Evolutionary conservation across 352 stramenopile species (phyloP), one percentile per base, ranked within the genome.

Genomic region (Globisporangium sylvaticum): DNA sequence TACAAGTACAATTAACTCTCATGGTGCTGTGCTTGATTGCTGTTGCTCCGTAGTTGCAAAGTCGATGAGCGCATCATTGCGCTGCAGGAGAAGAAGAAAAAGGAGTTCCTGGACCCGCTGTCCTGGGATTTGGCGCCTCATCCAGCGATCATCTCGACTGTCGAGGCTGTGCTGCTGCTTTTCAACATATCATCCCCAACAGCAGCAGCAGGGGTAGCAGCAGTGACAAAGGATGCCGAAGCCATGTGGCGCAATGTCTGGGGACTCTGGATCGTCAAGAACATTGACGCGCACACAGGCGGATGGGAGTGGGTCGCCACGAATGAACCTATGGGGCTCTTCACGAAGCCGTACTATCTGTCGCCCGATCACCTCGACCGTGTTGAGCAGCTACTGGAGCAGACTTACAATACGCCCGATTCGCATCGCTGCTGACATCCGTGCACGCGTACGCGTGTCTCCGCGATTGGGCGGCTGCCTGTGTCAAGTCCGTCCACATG

Each of bases 251-350:
- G 67, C 14, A 67, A 62, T 0, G 71, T 75, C 66, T 92, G 83
- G 83, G 80, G 71, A 9, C 69, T 88, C 0, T 92, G 83, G 83
- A 84, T 92, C 22, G 80, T 90, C 64, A 92, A 90, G 69, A 92
- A 92, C 68, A 84, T 92, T 57, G 81, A 92, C 15, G 60, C 81
- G 20, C 83, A 92, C 67, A 76, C 76, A 2, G 64, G 73, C 32
- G 81, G 81, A 8, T 92, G 83, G 81, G 77, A 90, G 34, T 92
- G 83, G 81, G 65, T 81, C 62, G 64, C 81, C 12, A 77, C 77
- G 37, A 90, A 92, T 39, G 81, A 92, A 50, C 81, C 83, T 0
- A 79, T 70, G 46, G 83, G 83, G 4, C 53, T 92, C 1, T 90
- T 92, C 72, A 92, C 83, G 27, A 88, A 92, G 66, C 81, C 83